phyloP scores from a whole-genome alignment of 306 rosid species.

The Echinosophora koreensis region DNA sequence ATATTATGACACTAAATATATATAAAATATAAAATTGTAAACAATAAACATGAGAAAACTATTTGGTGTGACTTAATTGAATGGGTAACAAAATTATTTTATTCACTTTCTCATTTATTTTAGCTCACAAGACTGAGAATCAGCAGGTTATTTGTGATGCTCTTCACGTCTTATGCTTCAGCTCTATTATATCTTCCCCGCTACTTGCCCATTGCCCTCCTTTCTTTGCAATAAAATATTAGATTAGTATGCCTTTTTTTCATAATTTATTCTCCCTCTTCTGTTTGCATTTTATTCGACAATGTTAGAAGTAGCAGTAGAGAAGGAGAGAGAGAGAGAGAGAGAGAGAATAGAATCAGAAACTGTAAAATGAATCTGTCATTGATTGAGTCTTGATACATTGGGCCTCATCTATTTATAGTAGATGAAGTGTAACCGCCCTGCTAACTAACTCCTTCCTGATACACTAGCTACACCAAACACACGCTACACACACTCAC shows the following conservation, averaged over 20 bases:
- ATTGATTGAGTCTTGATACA: too few species aligned
- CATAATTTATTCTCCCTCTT: neutral
- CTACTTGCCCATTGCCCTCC: neutral
- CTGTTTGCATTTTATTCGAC: slow-evolving; percentile 9
- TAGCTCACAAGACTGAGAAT: neutral
- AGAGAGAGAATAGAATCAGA: too few species aligned
- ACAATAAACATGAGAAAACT: neutral
- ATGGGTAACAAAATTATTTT: neutral
- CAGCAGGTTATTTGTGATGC: neutral
- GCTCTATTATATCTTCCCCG: neutral
- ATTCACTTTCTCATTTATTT: neutral
- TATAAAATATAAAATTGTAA: neutral
- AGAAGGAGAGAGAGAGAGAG: too few species aligned
- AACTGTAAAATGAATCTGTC: too few species aligned
- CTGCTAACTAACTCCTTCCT: too few species aligned
- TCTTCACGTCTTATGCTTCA: neutral
- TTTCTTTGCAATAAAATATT: neutral
- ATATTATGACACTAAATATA: neutral
- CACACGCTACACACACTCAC: too few species aligned
- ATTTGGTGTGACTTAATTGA: neutral
- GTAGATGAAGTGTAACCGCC: too few species aligned
- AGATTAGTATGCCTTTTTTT: neutral
- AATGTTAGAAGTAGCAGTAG: too few species aligned
- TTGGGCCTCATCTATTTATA: too few species aligned
- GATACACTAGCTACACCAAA: too few species aligned